These are phyloP conservation scores for Solanum bulbocastanum DNA, from an alignment of 257 asterid species.

Conservation along the genomic window DNA sequence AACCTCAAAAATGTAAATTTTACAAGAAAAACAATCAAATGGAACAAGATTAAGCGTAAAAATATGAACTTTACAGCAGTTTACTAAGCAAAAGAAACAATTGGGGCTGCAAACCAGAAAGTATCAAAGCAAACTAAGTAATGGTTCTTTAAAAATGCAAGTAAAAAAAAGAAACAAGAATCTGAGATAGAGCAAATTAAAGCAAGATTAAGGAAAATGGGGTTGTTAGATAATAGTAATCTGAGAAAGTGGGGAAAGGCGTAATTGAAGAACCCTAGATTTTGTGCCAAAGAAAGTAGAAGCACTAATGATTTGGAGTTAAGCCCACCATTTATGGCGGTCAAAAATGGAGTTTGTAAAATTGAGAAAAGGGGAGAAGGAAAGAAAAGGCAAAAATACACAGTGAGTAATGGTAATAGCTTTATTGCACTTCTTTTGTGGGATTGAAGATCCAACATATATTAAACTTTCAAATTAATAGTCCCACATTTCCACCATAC, in stretches of 20 bases:
- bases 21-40: neutral
- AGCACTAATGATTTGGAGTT: constrained; percentile 41
- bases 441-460: constrained; percentile 16
- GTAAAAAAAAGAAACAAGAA: neutral
- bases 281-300: constrained; percentile 48
- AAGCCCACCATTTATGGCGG: constrained; percentile 47
- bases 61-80: neutral
- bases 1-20: neutral
- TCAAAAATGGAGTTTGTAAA: constrained; percentile 29
- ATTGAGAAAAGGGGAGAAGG: constrained; percentile 1
- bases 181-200: neutral
- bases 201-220: neutral
- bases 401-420: neutral
- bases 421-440: constrained; percentile 24
- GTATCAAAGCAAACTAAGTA: neutral
- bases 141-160: neutral
- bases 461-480: neutral
- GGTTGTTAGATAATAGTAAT: neutral
- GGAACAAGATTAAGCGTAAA: neutral
- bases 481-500: neutral
- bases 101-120: neutral
- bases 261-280: constrained; percentile 34
- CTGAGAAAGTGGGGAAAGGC: constrained; percentile 5
- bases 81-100: constrained; percentile 13
- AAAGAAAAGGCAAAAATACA: constrained; percentile 1